Evolutionary conservation across 495 filamentous ascomycete genomes (phyloP), one percentile per base, ranked within the genome.

Genomic region (Lentithecium fluviatile): DNA sequence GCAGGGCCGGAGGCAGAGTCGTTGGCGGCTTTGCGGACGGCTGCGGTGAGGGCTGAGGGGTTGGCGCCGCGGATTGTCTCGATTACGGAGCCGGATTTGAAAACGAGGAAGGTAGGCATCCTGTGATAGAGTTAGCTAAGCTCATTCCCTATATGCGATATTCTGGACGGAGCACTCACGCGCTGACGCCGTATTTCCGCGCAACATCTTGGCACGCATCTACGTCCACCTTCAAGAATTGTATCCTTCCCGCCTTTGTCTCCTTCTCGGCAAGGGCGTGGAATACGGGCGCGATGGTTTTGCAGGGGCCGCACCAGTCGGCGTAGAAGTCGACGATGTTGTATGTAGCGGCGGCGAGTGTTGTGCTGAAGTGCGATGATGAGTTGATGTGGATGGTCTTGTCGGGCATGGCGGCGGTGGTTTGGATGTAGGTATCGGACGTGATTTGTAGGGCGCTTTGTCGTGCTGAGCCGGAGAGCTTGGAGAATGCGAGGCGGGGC

Each of bases 221-320:
- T 6, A 71, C 69, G 45, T 71, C 60, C 13, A 71, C 69, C 40
- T 71, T 71, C n/a, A 12, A 26, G 56, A 71, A 71, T 37, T 60
- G 62, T 11, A 71, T 11, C 48, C 42, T 47, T 12, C 67, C 67
- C 15, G 62, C 56, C 55, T 62, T 58, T 0, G 47, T 26, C 45
- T 71, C 59, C 24, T 58, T 56, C 20, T 65, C 57, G n/a, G 70
- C 67, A 10, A 71, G 67, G 12, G 47, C 17, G 6, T 58, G 24
- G 56, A 69, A 71, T 26, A 69, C 26, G 1, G 69, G 69, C 19
- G 66, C 59, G n/a, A 71, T 71, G 29, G 52, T 50, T 40, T 71
- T 71, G 54, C 69, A 71, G 11, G 69, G 69, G 8, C 69, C 69
- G 51, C 69, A 71, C 69, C 69, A 71, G 60, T 67, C 64, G 51